Evolutionary conservation across 1,284 basidiomycete species (phyloP).

Genomic region (Exobasidium cylindrosporum): DNA sequence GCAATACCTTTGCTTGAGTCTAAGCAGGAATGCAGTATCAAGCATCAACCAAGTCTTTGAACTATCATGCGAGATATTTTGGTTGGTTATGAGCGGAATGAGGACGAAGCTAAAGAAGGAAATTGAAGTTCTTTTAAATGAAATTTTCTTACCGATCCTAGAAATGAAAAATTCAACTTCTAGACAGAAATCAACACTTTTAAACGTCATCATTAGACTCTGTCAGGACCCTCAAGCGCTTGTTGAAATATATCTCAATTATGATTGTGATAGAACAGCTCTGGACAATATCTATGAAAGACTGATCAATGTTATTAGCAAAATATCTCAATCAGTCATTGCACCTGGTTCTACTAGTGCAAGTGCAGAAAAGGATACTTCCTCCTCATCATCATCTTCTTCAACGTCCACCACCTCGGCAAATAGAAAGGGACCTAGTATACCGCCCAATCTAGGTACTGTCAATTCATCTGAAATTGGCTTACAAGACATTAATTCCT

Average conservation of each 20-base stretch:
- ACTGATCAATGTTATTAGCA: constrained; percentile 50
- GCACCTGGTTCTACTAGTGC: constrained; percentile 14
- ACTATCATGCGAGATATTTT: constrained; percentile 96
- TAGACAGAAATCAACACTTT: constrained; percentile 62
- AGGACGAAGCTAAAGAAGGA: constrained; percentile 99
- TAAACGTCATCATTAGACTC: constrained; percentile 47
- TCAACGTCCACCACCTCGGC: not conserved
- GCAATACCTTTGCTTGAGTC: constrained; percentile 70
- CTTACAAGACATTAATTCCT: constrained; percentile 1
- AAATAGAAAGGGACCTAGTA: constrained; percentile 19
- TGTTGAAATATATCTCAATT: constrained; percentile 55
- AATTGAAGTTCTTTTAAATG: constrained; percentile 94
- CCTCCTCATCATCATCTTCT: constrained; percentile 9
- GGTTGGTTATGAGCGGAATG: constrained; percentile 89
- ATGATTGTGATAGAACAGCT: constrained; percentile 54
- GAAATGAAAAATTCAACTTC: constrained; percentile 97
- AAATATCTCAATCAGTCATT: constrained; percentile 44
- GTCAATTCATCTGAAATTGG: constrained; percentile 15
- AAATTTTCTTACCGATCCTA: constrained; percentile 97
- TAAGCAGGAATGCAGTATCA: constrained; percentile 93
- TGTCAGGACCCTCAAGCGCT: constrained; percentile 53
- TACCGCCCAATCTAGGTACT: constrained; percentile 37
- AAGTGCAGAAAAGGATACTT: constrained; percentile 19
- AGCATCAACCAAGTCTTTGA: constrained; percentile 96
- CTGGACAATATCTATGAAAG: constrained; percentile 55